Evolutionary conservation across 148 eudicot species (phyloP).

Genomic region (Fagopyrum tataricum): DNA sequence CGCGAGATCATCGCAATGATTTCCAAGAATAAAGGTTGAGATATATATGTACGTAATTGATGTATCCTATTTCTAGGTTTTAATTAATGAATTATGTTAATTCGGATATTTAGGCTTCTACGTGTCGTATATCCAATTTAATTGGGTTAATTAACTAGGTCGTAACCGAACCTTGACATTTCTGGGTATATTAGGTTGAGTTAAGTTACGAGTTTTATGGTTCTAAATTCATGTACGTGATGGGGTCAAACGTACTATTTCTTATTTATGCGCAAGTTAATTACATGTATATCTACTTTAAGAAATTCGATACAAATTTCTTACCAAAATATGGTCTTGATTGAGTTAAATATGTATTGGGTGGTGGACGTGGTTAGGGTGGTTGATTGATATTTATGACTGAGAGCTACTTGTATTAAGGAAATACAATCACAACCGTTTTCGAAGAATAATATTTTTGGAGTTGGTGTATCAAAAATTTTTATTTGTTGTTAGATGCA

Average conservation of each 20-base stretch:
- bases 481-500: slow-evolving; percentile 1
- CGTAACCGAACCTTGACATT: no score
- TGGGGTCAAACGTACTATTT: no score
- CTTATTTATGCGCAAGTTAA: neutral
- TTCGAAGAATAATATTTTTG: neutral
- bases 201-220: no score
- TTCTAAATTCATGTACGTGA: no score
- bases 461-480: neutral
- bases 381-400: neutral
- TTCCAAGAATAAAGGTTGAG: neutral
- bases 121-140: no score
- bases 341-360: no score
- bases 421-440: neutral
- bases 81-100: neutral
- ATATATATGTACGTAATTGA: neutral
- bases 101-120: no score
- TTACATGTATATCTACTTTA: no score
- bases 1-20: slow-evolving; percentile 10
- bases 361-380: neutral
- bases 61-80: neutral
- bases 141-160: no score
- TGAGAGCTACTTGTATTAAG: neutral
- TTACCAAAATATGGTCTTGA: no score
- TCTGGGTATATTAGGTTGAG: no score
- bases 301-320: no score